phyloP scores from a whole-genome alignment of 164 flowering plant genomes.

The Sedum album region DNA sequence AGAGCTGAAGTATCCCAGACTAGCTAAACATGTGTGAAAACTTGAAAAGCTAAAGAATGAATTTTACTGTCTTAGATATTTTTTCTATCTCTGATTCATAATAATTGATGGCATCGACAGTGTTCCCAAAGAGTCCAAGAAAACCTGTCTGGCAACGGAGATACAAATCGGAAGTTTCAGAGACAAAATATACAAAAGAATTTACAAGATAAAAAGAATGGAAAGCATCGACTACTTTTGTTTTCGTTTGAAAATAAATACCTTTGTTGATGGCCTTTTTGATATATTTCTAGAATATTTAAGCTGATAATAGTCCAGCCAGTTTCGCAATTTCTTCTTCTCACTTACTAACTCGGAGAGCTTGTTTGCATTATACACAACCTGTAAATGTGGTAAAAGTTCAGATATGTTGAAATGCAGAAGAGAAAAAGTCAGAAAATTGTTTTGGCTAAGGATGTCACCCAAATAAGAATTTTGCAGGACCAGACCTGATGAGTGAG shows the following conservation, averaged over 20 bases:
- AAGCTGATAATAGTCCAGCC: conserved; percentile 68
- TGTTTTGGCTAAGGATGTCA: not conserved
- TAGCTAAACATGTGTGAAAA: not conserved
- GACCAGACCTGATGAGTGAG: conserved; percentile 71
- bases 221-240: not conserved
- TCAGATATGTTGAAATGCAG: not conserved
- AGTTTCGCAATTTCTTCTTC: conserved; percentile 56
- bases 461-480: not conserved
- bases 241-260: conserved; percentile 12
- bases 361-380: conserved; percentile 65
- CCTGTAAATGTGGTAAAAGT: conserved; percentile 25
- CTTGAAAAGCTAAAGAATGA: not conserved
- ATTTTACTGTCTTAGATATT: conserved; percentile 41
- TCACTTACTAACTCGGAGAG: conserved; percentile 47
- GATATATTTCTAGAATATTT: conserved; percentile 50
- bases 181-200: too few species aligned
- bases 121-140: conserved; percentile 61
- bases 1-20: not conserved
- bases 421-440: too few species aligned
- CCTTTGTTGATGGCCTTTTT: conserved; percentile 49
- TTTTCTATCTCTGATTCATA: conserved; percentile 44
- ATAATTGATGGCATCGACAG: conserved; percentile 65
- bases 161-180: not conserved
- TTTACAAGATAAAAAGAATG: not conserved
- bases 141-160: conserved; percentile 50